phyloP scores from a whole-genome alignment of 2,329 filamentous ascomycete genomes.

The Fusarium equiseti region DNA sequence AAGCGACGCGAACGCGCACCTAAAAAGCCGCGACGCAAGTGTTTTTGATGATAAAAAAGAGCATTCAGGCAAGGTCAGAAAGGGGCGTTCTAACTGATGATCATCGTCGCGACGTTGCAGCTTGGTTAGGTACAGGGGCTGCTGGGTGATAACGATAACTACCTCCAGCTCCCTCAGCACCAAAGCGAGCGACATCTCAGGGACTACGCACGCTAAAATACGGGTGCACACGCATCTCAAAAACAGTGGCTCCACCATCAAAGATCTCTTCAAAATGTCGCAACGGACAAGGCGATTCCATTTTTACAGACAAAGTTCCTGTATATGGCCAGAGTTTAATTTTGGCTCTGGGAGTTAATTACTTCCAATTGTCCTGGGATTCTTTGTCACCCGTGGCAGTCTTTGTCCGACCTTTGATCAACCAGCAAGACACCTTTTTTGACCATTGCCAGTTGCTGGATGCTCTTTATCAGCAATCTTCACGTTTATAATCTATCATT shows the following conservation, averaged over 20 bases:
- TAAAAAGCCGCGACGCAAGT: constrained; percentile 7
- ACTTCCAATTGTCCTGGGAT: constrained; percentile 13
- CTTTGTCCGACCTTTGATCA: constrained; percentile 44
- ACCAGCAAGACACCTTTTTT: constrained; percentile 21
- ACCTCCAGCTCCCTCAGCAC: constrained; percentile 18
- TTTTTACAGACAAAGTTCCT: constrained; percentile 35
- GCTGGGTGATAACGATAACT: constrained; percentile 38
- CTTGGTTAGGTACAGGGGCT: constrained; percentile 41
- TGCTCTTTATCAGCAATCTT: constrained; percentile 27
- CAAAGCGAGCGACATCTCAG: constrained; percentile 40
- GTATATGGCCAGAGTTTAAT: constrained; percentile 33
- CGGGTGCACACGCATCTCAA: constrained; percentile 41
- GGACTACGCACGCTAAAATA: constrained; percentile 43
- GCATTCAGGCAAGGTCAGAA: constrained; percentile 38
- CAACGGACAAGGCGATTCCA: constrained; percentile 34
- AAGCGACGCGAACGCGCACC: constrained; percentile 37
- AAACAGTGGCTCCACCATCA: constrained; percentile 41
- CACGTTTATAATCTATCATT: constrained; percentile 12
- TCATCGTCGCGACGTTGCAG: constrained; percentile 38
- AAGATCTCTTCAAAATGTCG: constrained; percentile 38
- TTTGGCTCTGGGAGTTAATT: constrained; percentile 21
- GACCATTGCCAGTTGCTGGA: constrained; percentile 13
- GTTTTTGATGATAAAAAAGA: constrained; percentile 44
- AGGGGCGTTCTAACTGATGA: constrained; percentile 34
- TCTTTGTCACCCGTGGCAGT: constrained; percentile 37